Evolutionary conservation across 2,329 filamentous ascomycete species (phyloP).

Genomic region (Phaeophleospora eucalypticola): DNA sequence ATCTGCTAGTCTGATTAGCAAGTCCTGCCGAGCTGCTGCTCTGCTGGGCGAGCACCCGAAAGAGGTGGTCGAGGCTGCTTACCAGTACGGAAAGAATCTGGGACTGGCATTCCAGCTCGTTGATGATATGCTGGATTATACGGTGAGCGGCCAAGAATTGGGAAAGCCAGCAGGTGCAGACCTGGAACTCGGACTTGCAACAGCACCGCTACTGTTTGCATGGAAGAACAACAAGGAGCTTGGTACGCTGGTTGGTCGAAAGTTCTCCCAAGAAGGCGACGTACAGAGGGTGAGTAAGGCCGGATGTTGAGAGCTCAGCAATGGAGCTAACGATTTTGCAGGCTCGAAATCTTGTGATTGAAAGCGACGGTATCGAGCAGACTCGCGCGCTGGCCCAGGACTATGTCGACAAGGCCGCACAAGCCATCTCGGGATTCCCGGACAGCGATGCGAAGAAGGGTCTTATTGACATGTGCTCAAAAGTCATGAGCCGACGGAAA

Average conservation of each 20-base stretch:
- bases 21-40: slow-evolving; percentile 87
- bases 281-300: slow-evolving; percentile 65
- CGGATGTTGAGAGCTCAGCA: neutral
- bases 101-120: slow-evolving; percentile 95
- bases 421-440: slow-evolving; percentile 78
- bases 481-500: slow-evolving; percentile 84
- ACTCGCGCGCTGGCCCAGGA: slow-evolving; percentile 86
- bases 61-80: slow-evolving; percentile 83
- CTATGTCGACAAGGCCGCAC: slow-evolving; percentile 82
- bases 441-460: slow-evolving; percentile 93
- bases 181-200: slow-evolving; percentile 86
- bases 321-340: slow-evolving; percentile 39
- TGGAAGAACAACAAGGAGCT: slow-evolving; percentile 79
- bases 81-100: slow-evolving; percentile 87
- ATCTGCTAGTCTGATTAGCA: slow-evolving; percentile 91
- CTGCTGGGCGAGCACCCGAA: slow-evolving; percentile 73
- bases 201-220: slow-evolving; percentile 88
- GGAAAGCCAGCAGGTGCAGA: slow-evolving; percentile 95
- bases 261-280: slow-evolving; percentile 80
- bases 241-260: slow-evolving; percentile 83
- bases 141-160: slow-evolving; percentile 74
- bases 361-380: slow-evolving; percentile 84
- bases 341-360: slow-evolving; percentile 80
- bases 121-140: slow-evolving; percentile 97
- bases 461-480: slow-evolving; percentile 87